Conservation (phyloP, 139 green algal species). For the Chlamydomonas applanata region DNA sequence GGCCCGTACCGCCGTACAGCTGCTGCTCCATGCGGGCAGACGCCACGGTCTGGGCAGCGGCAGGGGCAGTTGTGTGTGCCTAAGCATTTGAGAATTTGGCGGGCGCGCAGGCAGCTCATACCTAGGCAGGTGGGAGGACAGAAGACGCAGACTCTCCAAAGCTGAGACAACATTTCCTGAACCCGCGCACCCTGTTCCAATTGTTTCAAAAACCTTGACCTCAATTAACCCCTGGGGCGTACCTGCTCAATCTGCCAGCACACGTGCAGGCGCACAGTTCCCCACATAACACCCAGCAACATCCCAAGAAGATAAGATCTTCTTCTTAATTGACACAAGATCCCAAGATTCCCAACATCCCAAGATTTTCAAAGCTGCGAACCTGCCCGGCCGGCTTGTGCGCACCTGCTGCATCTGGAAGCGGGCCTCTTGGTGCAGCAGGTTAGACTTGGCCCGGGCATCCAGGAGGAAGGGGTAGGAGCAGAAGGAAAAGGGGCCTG, state of each 20-base stretch:
- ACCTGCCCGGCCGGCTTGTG: background rate
- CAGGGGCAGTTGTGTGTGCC: no score
- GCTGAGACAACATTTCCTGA: no score
- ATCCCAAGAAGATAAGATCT: background rate
- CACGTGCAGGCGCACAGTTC: background rate
- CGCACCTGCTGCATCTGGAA: constrained; percentile 72
- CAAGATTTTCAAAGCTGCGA: no score
- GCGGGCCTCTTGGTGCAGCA: constrained; percentile 77
- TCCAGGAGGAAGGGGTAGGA: constrained; percentile 90
- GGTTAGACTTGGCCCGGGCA: constrained; percentile 82
- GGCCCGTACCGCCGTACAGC: constrained; percentile 39
- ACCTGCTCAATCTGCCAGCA: no score
- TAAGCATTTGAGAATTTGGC: no score
- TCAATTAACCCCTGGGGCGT: no score
- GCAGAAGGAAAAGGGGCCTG: constrained; percentile 23
- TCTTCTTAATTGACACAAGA: background rate
- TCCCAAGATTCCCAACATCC: no score
- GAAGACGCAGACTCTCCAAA: no score
- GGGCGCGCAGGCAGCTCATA: no score
- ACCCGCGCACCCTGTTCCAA: no score
- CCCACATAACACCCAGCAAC: background rate
- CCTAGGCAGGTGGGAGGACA: no score
- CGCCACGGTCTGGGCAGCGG: constrained; percentile 61
- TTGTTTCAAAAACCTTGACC: no score
- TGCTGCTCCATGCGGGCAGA: constrained; percentile 74